Evolutionary conservation across 345 rosid species (phyloP).

Genomic region (thale cress (Arabidopsis thaliana)): DNA sequence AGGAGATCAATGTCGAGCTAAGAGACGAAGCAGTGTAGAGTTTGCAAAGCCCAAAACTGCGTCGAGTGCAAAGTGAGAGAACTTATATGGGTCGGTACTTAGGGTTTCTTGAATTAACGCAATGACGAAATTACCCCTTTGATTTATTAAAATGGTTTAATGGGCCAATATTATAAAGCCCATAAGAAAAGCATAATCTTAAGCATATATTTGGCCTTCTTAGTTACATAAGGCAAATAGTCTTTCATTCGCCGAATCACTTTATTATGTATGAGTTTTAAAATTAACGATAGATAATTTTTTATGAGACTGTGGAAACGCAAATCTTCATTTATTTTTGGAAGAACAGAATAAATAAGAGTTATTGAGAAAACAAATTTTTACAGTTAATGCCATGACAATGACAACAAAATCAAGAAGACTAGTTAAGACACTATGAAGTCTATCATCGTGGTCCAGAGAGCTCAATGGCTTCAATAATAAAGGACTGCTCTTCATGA

Average conservation of each 20-base stretch:
- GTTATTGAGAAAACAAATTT: background rate
- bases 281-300: too few species aligned
- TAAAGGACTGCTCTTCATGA: slow-evolving; percentile 78
- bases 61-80: slow-evolving; percentile 14
- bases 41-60: slow-evolving; percentile 32
- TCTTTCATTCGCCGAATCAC: too few species aligned
- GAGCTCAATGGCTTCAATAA: slow-evolving; percentile 94
- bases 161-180: slow-evolving; percentile 13
- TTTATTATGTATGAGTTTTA: too few species aligned
- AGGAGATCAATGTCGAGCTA: slow-evolving; percentile 20
- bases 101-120: slow-evolving; percentile 16
- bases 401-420: background rate
- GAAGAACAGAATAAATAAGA: background rate
- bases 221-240: too few species aligned
- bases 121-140: slow-evolving; percentile 21
- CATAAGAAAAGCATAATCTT: background rate
- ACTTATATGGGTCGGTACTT: background rate
- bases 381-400: background rate
- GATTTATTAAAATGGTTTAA: background rate
- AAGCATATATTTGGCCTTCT: background rate
- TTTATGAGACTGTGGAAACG: too few species aligned
- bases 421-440: background rate
- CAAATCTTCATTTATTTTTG: background rate
- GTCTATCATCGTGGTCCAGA: slow-evolving; percentile 81
- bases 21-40: background rate